A percentile compares a stretch with the other conserved stretches of the same genome.
These are phyloP conservation scores for Artemisia tridentata DNA, from an alignment of 129 eudicot species.

Conservation along the genomic window DNA sequence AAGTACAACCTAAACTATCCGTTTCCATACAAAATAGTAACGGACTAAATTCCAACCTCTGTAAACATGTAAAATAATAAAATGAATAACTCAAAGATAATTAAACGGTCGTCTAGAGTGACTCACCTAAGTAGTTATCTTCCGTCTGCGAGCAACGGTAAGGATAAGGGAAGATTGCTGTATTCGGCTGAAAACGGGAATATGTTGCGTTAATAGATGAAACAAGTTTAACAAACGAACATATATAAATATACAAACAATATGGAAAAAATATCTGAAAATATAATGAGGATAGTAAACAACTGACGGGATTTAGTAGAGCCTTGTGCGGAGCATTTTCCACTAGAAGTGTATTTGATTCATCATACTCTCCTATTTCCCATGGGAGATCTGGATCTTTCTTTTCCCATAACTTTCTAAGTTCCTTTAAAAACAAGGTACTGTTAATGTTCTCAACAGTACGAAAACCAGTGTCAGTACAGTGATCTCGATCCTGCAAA, in stretches of 20 bases:
- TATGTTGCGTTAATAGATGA: background rate
- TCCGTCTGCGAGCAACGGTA: constrained; percentile 38
- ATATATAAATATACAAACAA: background rate
- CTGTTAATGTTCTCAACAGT: constrained; percentile 47
- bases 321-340: constrained; percentile 63
- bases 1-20: background rate
- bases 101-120: background rate
- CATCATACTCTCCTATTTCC: constrained; percentile 57
- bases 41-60: background rate
- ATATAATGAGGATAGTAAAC: background rate
- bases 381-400: constrained; percentile 58
- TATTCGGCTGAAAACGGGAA: constrained; percentile 51
- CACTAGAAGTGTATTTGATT: constrained; percentile 56
- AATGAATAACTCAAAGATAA: background rate
- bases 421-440: constrained; percentile 52
- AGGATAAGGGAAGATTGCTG: constrained; percentile 60
- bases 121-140: constrained; percentile 65
- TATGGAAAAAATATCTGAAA: background rate
- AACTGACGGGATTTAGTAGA: constrained; percentile 68
- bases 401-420: constrained; percentile 62
- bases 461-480: constrained; percentile 48
- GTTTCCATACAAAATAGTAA: background rate
- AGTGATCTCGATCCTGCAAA: constrained; percentile 55
- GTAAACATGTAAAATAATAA: background rate
- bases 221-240: background rate